Conservation (phyloP, 164 flowering plant genomes). For the Macadamia integrifolia region DNA sequence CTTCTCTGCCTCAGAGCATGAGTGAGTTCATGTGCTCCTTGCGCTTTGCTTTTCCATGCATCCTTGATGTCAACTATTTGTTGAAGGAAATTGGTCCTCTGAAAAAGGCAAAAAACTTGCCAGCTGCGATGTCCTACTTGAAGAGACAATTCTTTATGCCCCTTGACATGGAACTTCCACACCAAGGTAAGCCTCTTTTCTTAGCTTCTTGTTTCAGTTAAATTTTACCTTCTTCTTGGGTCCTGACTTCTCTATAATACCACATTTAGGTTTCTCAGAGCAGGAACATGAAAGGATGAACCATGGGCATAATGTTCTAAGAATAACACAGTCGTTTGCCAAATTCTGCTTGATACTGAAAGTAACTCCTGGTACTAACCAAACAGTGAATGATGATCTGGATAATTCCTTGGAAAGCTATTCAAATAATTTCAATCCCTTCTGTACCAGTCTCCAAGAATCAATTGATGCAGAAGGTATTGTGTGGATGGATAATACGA, state of each 20-base stretch:
- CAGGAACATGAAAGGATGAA: conserved; percentile 30
- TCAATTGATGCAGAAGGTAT: conserved; percentile 28
- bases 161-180: conserved; percentile 50
- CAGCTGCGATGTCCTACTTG: conserved; percentile 50
- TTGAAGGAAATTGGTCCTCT: conserved; percentile 53
- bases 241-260: background rate
- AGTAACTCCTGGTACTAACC: conserved; percentile 17
- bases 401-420: conserved; percentile 25
- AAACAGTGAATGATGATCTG: conserved; percentile 6
- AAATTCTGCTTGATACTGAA: conserved; percentile 52
- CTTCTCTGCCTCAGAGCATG: conserved; percentile 59
- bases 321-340: conserved; percentile 48
- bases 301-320: conserved; percentile 55
- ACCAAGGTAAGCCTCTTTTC: conserved; percentile 38
- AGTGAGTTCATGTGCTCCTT: conserved; percentile 55
- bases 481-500: conserved; percentile 29
- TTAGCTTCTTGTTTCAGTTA: too few species aligned
- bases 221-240: background rate
- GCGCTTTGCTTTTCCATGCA: conserved; percentile 44
- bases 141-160: conserved; percentile 54
- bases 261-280: conserved; percentile 23
- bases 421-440: conserved; percentile 37
- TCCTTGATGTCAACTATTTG: conserved; percentile 60
- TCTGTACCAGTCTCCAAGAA: conserved; percentile 22
- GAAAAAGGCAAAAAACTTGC: conserved; percentile 38